Evolutionary conservation across 2,329 filamentous ascomycete species (phyloP), one percentile per base, ranked within the genome.

Genomic region (Aspergillus vadensis): DNA sequence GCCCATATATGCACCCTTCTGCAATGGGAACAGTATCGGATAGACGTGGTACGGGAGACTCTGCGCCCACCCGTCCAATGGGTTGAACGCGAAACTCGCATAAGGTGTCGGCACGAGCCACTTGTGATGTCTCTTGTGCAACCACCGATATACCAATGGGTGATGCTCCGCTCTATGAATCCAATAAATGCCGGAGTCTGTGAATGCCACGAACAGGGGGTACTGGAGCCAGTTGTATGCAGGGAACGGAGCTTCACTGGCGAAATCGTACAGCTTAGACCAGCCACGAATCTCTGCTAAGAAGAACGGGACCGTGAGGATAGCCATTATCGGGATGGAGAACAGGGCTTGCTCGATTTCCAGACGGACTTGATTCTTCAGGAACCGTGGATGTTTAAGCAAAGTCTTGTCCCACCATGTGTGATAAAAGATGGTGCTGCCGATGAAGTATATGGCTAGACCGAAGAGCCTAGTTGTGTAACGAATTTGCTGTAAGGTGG

Each of bases 41-140:
- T 92, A 97, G 66, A 97, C 65, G 79, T 98, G 94, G 80, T 97
- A 98, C 0, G 94, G 93, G 32, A 96, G 73, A 61, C 90, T 90
- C 81, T 97, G 94, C 6, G 87, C 83, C 79, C 89, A 97, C 69
- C 94, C 94, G 73, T 98, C 94, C 48, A 97, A 74, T 0, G 94
- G 93, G 80, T 98, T 92, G 83, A 98, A 98, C 56, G 94, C 94
- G 74, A 96, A 91, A 69, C 89, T 92, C 21, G 94, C 92, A 76
- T 86, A 97, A 0, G 94, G 94, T 0, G 92, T 96, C 8, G 94
- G 93, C 89, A 97, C 95, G 79, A 97, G 96, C 94, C 94, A 98
- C 82, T 96, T 97, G 86, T 98, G 94, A 79, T 98, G 94, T 65
- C 92, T 89, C 85, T 98, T 98, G 85, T 98, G 94, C 50, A 97